Evolutionary conservation across 2,329 filamentous ascomycete species (phyloP).

Genomic region (Talaromyces sp.): DNA sequence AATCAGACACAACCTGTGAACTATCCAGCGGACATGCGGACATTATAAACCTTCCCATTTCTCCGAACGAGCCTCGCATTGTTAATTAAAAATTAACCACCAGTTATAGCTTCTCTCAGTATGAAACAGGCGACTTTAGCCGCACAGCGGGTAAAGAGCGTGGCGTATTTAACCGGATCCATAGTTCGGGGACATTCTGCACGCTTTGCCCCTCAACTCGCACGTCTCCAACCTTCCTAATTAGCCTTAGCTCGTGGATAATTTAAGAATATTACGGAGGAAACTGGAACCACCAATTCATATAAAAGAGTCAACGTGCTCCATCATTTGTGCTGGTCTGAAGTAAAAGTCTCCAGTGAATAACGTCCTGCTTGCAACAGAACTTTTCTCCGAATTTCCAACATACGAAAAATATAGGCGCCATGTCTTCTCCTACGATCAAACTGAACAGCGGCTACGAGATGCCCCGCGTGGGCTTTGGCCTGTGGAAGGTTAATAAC

Average conservation of each 20-base stretch:
- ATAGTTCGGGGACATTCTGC: not conserved
- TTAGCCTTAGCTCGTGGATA: constrained; percentile 7
- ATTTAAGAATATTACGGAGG: not conserved
- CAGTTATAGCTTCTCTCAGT: not conserved
- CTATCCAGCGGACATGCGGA: no score
- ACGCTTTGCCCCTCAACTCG: not conserved
- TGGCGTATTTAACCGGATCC: not conserved
- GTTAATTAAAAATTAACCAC: no score
- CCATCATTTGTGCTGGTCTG: not conserved
- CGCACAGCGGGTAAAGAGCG: not conserved
- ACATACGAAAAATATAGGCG: not conserved
- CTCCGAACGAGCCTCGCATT: not conserved
- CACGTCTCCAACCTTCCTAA: not conserved
- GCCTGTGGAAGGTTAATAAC: constrained; percentile 76
- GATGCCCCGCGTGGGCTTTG: constrained; percentile 40
- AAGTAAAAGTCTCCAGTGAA: not conserved
- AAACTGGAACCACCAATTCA: not conserved
- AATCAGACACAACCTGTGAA: no score
- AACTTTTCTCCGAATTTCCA: not conserved
- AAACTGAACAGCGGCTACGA: constrained; percentile 24
- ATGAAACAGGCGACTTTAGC: not conserved
- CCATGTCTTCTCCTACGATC: constrained; percentile 21
- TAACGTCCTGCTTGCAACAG: not conserved
- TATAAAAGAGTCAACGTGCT: not conserved
- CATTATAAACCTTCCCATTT: not conserved